These are phyloP conservation scores for Saururus chinensis DNA, from an alignment of 164 flowering plant genomes.

Conservation along the genomic window DNA sequence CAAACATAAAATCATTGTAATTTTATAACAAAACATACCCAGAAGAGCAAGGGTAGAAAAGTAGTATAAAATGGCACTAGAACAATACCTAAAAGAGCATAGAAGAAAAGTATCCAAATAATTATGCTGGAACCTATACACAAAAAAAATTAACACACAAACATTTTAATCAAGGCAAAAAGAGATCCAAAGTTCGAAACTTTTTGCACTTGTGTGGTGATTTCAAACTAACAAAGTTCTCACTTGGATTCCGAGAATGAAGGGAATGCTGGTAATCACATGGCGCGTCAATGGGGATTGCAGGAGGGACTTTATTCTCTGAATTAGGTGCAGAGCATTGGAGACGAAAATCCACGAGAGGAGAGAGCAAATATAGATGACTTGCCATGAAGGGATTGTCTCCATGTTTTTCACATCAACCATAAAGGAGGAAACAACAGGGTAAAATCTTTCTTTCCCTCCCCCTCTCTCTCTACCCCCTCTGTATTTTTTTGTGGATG, in stretches of 20 bases:
- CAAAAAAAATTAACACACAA: constrained; percentile 4
- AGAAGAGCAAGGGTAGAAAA: constrained; percentile 90
- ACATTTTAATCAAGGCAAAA: not conserved
- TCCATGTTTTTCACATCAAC: constrained; percentile 31
- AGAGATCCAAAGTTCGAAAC: not conserved
- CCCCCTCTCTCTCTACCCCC: not conserved
- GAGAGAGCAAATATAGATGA: constrained; percentile 34
- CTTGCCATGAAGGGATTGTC: constrained; percentile 54
- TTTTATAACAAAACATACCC: constrained; percentile 43
- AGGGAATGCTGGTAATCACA: constrained; percentile 42
- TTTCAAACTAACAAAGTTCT: not conserved
- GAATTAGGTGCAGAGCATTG: constrained; percentile 48
- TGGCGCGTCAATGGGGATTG: constrained; percentile 62
- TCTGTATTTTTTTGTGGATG: not conserved
- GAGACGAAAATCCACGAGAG: constrained; percentile 51
- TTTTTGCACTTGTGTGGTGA: not conserved
- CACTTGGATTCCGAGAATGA: constrained; percentile 80
- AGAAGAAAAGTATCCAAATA: constrained; percentile 67
- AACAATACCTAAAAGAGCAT: constrained; percentile 77
- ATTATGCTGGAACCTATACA: constrained; percentile 65
- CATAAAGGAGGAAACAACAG: no score
- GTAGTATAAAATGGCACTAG: constrained; percentile 98
- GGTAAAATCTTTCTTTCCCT: not conserved
- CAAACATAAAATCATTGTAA: no score
- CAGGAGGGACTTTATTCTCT: constrained; percentile 54